phyloP scores from a whole-genome alignment of 306 rosid genomes.

The Acacia confusa region DNA sequence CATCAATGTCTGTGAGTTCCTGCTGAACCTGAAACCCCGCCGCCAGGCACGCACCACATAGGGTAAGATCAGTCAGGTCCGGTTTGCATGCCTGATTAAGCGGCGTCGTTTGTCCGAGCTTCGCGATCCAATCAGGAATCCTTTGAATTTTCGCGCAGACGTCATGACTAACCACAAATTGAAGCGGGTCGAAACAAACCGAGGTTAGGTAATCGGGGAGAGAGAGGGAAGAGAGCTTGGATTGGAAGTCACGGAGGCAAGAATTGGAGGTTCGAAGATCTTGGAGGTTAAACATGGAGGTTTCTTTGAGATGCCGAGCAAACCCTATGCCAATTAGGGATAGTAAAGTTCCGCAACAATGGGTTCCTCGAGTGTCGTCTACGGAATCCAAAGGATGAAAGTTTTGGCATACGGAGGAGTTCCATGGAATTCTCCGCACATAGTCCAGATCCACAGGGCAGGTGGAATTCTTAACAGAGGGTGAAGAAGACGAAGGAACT shows the following conservation, averaged over 20 bases:
- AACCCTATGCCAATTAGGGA: conserved; percentile 62
- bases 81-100: conserved; percentile 55
- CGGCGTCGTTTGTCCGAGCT: conserved; percentile 45
- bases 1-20: conserved; percentile 45
- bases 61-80: conserved; percentile 57
- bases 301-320: conserved; percentile 63
- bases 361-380: conserved; percentile 5
- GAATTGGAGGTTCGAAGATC: conserved; percentile 51
- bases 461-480: conserved; percentile 7
- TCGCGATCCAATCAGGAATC: conserved; percentile 54
- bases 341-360: conserved; percentile 62
- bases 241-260: conserved; percentile 67
- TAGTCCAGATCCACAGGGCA: conserved; percentile 84
- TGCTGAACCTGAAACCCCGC: conserved; percentile 54
- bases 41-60: conserved; percentile 57
- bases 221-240: conserved; percentile 51
- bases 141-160: conserved; percentile 61
- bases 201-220: conserved; percentile 41
- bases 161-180: conserved; percentile 56
- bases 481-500: conserved; percentile 26
- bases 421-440: conserved; percentile 66
- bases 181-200: conserved; percentile 60
- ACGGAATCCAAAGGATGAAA: conserved; percentile 31
- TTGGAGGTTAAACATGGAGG: conserved; percentile 67
- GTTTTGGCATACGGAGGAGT: conserved; percentile 54